These are phyloP conservation scores for Licmophora abbreviata DNA, from an alignment of 108 stramenopile genomes.

Conservation along the genomic window DNA sequence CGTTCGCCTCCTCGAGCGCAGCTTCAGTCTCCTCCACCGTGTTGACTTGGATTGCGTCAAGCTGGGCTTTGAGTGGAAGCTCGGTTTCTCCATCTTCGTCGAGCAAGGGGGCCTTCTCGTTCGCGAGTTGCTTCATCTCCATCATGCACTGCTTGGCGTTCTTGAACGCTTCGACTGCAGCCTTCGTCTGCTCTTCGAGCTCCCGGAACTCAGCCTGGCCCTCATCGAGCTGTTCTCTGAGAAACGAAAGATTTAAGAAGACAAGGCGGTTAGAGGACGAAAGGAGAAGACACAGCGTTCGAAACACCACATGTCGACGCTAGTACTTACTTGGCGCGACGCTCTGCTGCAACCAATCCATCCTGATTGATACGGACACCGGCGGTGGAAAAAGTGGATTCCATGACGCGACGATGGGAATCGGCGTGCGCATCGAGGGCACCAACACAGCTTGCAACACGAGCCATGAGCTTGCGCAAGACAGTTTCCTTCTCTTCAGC, in stretches of 20 bases:
- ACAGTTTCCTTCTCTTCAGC: conserved; percentile 43
- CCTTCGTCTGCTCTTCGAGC: conserved; percentile 2
- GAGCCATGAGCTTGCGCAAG: conserved; percentile 35
- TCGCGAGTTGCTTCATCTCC: not conserved
- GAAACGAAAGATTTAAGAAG: not conserved
- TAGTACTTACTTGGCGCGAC: conserved; percentile 39
- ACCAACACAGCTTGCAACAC: conserved; percentile 22
- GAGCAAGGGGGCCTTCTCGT: conserved; percentile 25
- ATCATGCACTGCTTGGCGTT: not conserved
- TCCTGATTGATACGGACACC: conserved; percentile 48
- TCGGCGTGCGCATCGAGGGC: conserved; percentile 39
- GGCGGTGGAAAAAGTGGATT: conserved; percentile 23
- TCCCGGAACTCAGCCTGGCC: conserved; percentile 7
- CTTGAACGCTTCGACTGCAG: not conserved
- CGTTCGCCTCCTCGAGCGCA: conserved; percentile 51
- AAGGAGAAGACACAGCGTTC: not conserved
- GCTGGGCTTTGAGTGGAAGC: conserved; percentile 18
- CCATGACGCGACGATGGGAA: conserved; percentile 41
- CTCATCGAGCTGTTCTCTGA: conserved; percentile 2
- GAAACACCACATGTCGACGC: not conserved
- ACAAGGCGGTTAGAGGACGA: not conserved
- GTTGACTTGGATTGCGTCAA: conserved; percentile 15
- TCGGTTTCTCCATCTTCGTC: conserved; percentile 36
- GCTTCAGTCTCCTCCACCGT: conserved; percentile 36
- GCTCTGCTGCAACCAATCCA: conserved; percentile 25